Base-by-base conservation (phyloP, 1,284 basidiomycete species). In the Nidula niveotomentosa region DNA sequence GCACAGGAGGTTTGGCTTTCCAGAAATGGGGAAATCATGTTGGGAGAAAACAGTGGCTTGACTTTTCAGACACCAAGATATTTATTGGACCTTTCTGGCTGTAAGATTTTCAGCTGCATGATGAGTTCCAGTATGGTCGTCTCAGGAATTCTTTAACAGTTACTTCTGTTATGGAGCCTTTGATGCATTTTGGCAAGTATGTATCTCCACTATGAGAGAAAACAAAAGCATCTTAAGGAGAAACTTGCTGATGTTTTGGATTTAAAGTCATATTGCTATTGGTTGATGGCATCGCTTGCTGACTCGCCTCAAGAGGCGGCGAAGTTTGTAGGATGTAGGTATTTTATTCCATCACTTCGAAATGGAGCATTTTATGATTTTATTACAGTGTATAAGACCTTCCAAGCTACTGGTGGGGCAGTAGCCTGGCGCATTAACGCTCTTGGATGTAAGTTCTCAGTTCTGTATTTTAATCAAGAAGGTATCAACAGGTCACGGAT, bases 381-480 rank as follows among this genome's bases (percentile, higher is more conserved):
- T 39, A 43, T 18, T 17, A 35, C 53, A 64, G 61, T 68, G 44
- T 68, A 68, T 55, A 66, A 66, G 43, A 62, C 65, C 1, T 61
- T 65, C 53, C 65, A 68, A 56, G 64, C 65, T 3, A 52, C 63
- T 7, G 66, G 66, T 30, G 66, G 66, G 36, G 64, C 65, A 2
- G 64, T 66, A 12, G 64, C 65, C 30, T 66, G 66, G 66, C 60
- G 66, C 7, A 66, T 68, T 33, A 66, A 66, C 35, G 64, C 65
- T 36, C 60, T 66, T 30, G 55, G 57, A 48, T 68, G 64, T 68
- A 55, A 48, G 56, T 56, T 56, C 36, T 23, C 33, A 4, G 13
- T 5, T 30, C 30, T 30, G 30, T 30, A 30, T 30, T 4, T 30
- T 30, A 30, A 30, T 30, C 30, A 30, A 30, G 30, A 30, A 30